Base-by-base conservation (phyloP, 176 grass and related monocot genomes). In the Lolium rigidum region DNA sequence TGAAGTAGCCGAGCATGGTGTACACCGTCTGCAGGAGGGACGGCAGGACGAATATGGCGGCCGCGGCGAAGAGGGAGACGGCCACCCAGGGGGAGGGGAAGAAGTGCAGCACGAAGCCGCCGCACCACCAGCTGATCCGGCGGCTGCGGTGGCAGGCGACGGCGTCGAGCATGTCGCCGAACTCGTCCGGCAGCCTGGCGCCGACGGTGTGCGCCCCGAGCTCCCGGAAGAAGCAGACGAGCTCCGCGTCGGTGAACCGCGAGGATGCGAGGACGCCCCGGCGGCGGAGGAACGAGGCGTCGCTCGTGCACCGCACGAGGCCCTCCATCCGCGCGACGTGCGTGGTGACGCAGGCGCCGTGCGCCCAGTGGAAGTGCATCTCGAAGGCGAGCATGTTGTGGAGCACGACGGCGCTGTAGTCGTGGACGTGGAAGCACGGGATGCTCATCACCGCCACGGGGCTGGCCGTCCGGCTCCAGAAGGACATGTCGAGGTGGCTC, bases 1-100 rank as follows among this genome's bases (percentile, higher is more conserved):
- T 21, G 25, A 51, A 44, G 22, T 90, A 87, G 79, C 84, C 0
- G 35, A 90, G 80, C 55, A 86, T 83, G 12, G 88, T 90, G 48
- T 90, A 90, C 5, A 79, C 73, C 1, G 89, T 90, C 84, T 90
- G 89, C 80, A 90, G 90, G 69, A 91, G 51, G 9, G 81, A 58
- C 6, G 90, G 87, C 35, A 84, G 74, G n/a, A 89, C 50, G 70
- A 92, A 78, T 17, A 92, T 64, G 7, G 78, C 65, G 4, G 16
- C 74, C 0, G 91, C 91, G 0, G 46, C 91, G 13, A 49, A 48
- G 4, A 90, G 80, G 0, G 87, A 87, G 46, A 92, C 31, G 24
- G 81, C 84, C 8, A 92, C 82, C 87, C 91, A 90, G 31, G 87
- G 91, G 39, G 85, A 87, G 17, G 91, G 85, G 81, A 90, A 90